Base-by-base conservation (phyloP, 139 green algal genomes). In the Picochlorum sp. region DNA sequence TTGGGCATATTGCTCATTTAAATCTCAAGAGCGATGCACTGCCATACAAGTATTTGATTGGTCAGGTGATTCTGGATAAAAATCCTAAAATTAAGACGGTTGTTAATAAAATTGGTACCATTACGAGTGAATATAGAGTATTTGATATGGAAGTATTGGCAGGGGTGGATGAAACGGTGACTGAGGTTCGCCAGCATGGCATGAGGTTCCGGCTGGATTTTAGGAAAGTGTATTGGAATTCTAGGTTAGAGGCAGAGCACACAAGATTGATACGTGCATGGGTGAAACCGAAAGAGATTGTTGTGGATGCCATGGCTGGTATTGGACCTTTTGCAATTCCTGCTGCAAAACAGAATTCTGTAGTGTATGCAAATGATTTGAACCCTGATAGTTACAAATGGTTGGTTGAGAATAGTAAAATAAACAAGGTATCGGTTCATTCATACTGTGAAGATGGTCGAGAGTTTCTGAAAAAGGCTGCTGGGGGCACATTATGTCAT, bases 201-300 rank as follows among this genome's bases (percentile, higher is more conserved):
- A 59, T 72, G 1, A 57, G 73, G 11, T 99, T 97, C 79, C 70
- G 67, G 20, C 81, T 99, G 18, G 84, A 99, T 78, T 98, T 94
- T 45, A 65, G 73, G 11, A 68, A 91, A 81, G 86, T 98, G 62
- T 99, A 99, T 74, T 99, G 94, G 94, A 99, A 99, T 82, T 96
- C 87, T 1, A 70, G 94, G 0, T 80, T 99, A 44, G 94, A 99
- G 76, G 45, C 67, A 20, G 94, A 99, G 78, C 94, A 99, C 83
- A 67, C 80, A 44, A 83, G 94, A 13, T 77, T 99, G 63, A 83
- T 94, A 10, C 50, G 65, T 14, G 51, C 26, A 11, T 67, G 57
- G 16, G 92, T 94, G 59, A 31, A 66, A 49, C 67, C 67, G 1
- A 71, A 62, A 0, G 66, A 97, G 2, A 67, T 88, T 8, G 68